Evolutionary conservation across 2,329 filamentous ascomycete genomes (phyloP), one percentile per base, ranked within the genome.

Genomic region (Diaporthe ilicicola): DNA sequence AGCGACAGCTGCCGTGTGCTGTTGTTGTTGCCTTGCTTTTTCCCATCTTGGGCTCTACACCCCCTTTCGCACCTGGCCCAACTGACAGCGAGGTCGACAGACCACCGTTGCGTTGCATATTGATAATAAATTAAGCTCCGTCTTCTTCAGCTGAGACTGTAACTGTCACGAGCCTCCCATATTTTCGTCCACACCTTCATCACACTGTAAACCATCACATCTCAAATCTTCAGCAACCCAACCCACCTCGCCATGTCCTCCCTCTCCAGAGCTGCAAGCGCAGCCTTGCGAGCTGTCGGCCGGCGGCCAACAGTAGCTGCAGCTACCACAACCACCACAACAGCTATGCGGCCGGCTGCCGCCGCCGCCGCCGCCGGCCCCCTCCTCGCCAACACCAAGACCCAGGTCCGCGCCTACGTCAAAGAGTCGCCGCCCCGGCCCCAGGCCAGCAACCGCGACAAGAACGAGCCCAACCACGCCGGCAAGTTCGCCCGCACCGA

Each of bases 401-500:
- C 70, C 67, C 64, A 72, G n/a, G 50, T 65, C 29, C 62, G 73
- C 8, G 72, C 75, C 34, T 73, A 73, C 72, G 69, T 80, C 0
- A 77, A 78, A 72, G 78, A 77, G 55, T 76, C 75, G 64, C 72
- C 75, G 24, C 72, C 73, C 61, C 69, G 77, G 12, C 72, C 71
- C 67, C 75, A 73, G 24, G 73, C 76, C 22, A 70, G 75, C 70
- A 78, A 78, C 66, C 71, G 71, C 59, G 73, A 79, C 73, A 77
- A 77, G 71, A 76, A 75, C 67, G 70, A 73, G 39, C 55, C 76
- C 24, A 50, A 73, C 9, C 74, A 83, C 74, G 84, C 85, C 17
- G 93, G 93, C 67, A 86, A 89, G 72, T 93, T 92, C 79, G 93
- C 94, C 19, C 91, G 93, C 77, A 97, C 94, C 12, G 93, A 97